phyloP scores from a whole-genome alignment of 306 rosid species.

The Fragaria vesca region DNA sequence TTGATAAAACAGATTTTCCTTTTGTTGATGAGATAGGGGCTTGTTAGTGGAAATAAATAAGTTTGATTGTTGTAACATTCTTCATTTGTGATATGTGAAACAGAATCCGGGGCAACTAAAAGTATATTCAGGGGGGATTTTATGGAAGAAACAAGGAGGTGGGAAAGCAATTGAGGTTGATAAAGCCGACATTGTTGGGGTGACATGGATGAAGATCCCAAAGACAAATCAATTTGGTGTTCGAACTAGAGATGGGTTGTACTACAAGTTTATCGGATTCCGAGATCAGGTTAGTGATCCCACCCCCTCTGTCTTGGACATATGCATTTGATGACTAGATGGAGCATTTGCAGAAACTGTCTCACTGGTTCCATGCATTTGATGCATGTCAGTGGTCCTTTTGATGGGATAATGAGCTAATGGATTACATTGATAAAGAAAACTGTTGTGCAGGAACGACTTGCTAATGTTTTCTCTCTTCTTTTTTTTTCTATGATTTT shows the following conservation, averaged over 20 bases:
- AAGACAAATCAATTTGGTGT: slow-evolving; percentile 91
- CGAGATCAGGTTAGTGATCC: slow-evolving; percentile 78
- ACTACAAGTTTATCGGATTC: slow-evolving; percentile 89
- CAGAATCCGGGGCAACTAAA: slow-evolving; percentile 98
- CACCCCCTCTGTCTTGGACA: slow-evolving; percentile 2
- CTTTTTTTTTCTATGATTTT: slow-evolving; percentile 14
- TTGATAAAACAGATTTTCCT: neutral
- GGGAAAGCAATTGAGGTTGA: slow-evolving; percentile 93
- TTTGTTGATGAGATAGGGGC: neutral
- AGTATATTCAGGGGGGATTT: slow-evolving; percentile 74
- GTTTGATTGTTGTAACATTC: neutral
- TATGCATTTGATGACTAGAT: neutral
- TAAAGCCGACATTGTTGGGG: slow-evolving; percentile 81
- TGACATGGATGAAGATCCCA: slow-evolving; percentile 98
- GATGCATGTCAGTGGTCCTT: slow-evolving; percentile 4
- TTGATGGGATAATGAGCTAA: neutral
- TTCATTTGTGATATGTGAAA: slow-evolving; percentile 13
- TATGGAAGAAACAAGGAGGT: slow-evolving; percentile 97
- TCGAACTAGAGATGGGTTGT: slow-evolving; percentile 83
- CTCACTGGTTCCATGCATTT: neutral
- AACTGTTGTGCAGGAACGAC: neutral
- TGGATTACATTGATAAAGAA: neutral
- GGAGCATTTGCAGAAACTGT: neutral
- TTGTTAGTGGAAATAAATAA: neutral
- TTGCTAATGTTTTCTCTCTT: neutral